Conservation (phyloP, 2,329 filamentous ascomycete species). For the Xylaria sp. region DNA sequence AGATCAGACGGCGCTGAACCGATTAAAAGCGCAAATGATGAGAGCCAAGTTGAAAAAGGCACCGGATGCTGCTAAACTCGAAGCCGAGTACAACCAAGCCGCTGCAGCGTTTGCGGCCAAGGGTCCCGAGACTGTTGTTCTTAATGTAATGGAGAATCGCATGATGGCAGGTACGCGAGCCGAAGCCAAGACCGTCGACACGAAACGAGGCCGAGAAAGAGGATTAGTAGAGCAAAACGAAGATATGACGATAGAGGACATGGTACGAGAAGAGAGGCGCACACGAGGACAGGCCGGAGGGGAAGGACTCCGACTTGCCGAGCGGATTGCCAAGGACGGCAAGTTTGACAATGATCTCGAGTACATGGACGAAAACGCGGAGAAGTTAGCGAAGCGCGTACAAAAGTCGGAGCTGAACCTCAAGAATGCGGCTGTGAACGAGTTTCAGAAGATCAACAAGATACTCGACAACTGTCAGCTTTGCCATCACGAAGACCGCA, state of each 20-base stretch:
- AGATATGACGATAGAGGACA: constrained; percentile 94
- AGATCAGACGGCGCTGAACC: constrained; percentile 78
- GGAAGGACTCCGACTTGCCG: constrained; percentile 76
- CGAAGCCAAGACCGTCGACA: constrained; percentile 74
- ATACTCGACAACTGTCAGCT: constrained; percentile 84
- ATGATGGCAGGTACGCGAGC: constrained; percentile 68
- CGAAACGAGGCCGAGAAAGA: constrained; percentile 75
- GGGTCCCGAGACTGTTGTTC: constrained; percentile 66
- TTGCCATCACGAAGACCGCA: constrained; percentile 81
- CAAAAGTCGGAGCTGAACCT: constrained; percentile 85
- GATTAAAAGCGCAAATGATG: constrained; percentile 89
- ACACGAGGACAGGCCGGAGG: constrained; percentile 72
- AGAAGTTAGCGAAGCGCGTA: constrained; percentile 78
- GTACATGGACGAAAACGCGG: constrained; percentile 95
- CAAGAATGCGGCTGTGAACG: constrained; percentile 77
- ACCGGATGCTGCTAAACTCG: constrained; percentile 68
- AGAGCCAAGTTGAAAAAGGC: constrained; percentile 83
- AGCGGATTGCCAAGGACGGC: constrained; percentile 86
- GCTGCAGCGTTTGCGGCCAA: constrained; percentile 54
- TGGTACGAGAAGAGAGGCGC: constrained; percentile 89
- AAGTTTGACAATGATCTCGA: constrained; percentile 92
- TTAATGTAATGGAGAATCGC: constrained; percentile 84
- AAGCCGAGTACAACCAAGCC: constrained; percentile 77
- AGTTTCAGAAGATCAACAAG: constrained; percentile 84
- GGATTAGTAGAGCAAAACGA: constrained; percentile 86